These are phyloP conservation scores for Dactylellina sp. DNA, from an alignment of 2,329 filamentous ascomycete species.

Conservation along the genomic window DNA sequence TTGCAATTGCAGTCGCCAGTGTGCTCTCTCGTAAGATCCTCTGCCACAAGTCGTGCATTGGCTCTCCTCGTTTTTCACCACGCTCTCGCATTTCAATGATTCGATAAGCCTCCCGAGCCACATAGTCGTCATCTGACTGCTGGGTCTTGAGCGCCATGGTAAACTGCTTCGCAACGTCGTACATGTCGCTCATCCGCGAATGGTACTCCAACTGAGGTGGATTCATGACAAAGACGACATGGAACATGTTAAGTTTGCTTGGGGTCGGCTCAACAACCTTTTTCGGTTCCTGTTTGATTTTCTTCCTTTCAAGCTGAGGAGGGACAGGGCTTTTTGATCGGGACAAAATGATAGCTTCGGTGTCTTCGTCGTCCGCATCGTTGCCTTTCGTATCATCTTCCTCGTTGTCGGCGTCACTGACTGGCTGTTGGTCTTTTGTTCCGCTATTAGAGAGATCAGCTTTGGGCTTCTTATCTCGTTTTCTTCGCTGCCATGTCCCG, in stretches of 20 bases:
- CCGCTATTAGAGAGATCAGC: slow-evolving; percentile 17
- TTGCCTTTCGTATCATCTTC: slow-evolving; percentile 62
- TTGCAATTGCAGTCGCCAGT: slow-evolving; percentile 82
- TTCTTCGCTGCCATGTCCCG: slow-evolving; percentile 79
- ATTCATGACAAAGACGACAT: slow-evolving; percentile 90
- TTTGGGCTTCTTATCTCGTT: slow-evolving; percentile 64
- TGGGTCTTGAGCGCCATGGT: slow-evolving; percentile 93
- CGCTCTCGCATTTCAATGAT: slow-evolving; percentile 85
- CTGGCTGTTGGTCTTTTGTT: slow-evolving; percentile 57
- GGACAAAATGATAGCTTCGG: slow-evolving; percentile 59
- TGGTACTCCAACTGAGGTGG: slow-evolving; percentile 82
- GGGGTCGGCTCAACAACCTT: slow-evolving; percentile 72
- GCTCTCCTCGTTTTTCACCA: slow-evolving; percentile 74
- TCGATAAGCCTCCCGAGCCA: slow-evolving; percentile 88
- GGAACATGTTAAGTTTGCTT: slow-evolving; percentile 77
- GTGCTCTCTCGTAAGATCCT: slow-evolving; percentile 79
- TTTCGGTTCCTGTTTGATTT: slow-evolving; percentile 72
- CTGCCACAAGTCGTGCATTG: slow-evolving; percentile 70
- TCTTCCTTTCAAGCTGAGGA: slow-evolving; percentile 66
- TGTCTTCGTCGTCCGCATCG: slow-evolving; percentile 61
- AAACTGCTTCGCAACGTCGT: slow-evolving; percentile 88
- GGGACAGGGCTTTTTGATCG: slow-evolving; percentile 63
- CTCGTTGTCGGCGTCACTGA: slow-evolving; percentile 62
- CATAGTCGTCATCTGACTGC: slow-evolving; percentile 88
- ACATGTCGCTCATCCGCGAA: slow-evolving; percentile 79